These are phyloP conservation scores for Pachyrhizus erosus DNA, from an alignment of 306 rosid genomes.

Conservation along the genomic window DNA sequence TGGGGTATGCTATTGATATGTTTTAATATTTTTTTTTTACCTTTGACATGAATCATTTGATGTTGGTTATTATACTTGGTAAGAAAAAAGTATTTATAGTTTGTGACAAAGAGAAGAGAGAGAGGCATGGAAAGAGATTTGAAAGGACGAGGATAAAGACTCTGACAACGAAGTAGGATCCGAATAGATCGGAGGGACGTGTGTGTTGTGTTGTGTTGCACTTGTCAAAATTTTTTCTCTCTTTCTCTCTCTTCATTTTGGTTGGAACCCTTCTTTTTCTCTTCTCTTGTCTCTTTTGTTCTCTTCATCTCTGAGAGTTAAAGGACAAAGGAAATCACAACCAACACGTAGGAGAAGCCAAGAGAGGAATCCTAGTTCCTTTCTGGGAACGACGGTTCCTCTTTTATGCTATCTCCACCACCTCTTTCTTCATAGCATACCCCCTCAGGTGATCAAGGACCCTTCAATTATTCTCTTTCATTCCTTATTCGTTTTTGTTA, in stretches of 20 bases:
- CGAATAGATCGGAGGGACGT: conserved; percentile 52
- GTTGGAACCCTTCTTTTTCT: too few relatives aligned
- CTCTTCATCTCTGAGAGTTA: background rate
- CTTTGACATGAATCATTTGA: background rate
- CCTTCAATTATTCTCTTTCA: background rate
- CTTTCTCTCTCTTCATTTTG: conserved; percentile 30
- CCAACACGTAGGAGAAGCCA: background rate
- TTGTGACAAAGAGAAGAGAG: conserved; percentile 16
- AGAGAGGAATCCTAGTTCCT: conserved; percentile 71
- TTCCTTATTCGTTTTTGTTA: background rate
- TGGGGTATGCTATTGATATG: background rate
- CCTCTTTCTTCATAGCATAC: background rate
- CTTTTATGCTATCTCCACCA: conserved; percentile 41
- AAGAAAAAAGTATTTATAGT: conserved; percentile 14
- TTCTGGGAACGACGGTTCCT: conserved; percentile 64
- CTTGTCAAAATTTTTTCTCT: conserved; percentile 27
- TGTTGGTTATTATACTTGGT: background rate
- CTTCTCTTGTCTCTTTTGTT: background rate
- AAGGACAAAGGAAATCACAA: conserved; percentile 13
- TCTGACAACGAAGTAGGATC: conserved; percentile 57
- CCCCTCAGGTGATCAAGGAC: conserved; percentile 34
- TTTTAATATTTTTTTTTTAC: background rate
- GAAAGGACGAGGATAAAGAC: conserved; percentile 34
- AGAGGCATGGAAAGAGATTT: conserved; percentile 32
- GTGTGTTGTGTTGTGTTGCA: conserved; percentile 8